Conservation (phyloP, 2,329 filamentous ascomycete species). For the Pyrenochaeta sp. region DNA sequence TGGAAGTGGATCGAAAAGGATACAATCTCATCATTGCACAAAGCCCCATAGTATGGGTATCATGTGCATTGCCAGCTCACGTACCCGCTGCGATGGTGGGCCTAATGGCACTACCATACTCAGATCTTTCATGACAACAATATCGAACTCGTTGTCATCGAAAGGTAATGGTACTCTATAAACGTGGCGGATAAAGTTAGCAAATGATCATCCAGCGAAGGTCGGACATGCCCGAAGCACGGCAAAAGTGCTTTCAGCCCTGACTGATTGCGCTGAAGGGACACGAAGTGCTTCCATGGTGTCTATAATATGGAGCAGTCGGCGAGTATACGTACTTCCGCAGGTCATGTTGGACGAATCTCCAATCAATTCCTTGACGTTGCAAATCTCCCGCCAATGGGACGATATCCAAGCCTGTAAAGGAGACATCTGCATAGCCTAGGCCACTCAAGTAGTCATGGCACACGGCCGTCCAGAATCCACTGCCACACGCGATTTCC, state of each 20-base stretch:
- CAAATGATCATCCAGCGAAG: too few relatives aligned
- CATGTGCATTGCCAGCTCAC: neutral
- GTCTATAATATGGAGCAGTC: neutral
- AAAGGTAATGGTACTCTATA: constrained; percentile 73
- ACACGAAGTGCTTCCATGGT: too few relatives aligned
- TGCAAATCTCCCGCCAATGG: constrained; percentile 71
- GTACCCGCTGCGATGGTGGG: constrained; percentile 61
- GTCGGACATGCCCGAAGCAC: too few relatives aligned
- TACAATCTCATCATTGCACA: neutral
- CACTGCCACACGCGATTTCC: constrained; percentile 87
- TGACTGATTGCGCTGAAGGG: too few relatives aligned
- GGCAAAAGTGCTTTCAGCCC: too few relatives aligned
- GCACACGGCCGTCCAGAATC: constrained; percentile 88
- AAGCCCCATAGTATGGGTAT: too few relatives aligned
- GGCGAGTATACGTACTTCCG: constrained; percentile 57
- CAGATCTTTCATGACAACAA: constrained; percentile 88
- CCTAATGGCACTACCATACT: constrained; percentile 71
- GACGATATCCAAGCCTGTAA: constrained; percentile 84
- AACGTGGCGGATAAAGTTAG: too few relatives aligned
- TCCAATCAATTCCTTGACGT: constrained; percentile 83
- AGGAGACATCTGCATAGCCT: constrained; percentile 75
- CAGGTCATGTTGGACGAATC: constrained; percentile 87
- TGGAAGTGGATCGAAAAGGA: neutral
- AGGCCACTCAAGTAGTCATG: constrained; percentile 77
- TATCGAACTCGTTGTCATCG: constrained; percentile 79